Conservation (phyloP, 2,329 filamentous ascomycete species). For the Pseudocercospora pini-densiflorae region DNA sequence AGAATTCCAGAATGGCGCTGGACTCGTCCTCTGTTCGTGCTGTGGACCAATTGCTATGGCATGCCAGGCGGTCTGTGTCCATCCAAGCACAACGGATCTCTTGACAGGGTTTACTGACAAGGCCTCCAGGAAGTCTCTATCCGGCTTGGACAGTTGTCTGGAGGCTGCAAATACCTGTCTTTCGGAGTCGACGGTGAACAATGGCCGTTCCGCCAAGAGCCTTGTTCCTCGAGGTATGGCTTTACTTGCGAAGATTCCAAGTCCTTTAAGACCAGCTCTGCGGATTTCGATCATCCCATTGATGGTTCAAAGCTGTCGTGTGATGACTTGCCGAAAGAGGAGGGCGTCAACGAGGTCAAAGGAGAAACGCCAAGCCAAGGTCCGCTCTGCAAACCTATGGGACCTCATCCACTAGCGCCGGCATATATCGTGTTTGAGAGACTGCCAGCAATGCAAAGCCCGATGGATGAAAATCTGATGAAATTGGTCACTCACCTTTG, state of each 20-base stretch:
- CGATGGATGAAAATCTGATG: no score
- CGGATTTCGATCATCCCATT: slow-evolving; percentile 31
- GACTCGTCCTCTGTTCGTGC: background rate
- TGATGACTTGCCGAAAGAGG: slow-evolving; percentile 1
- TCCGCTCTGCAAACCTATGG: background rate
- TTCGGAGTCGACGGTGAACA: slow-evolving; percentile 38
- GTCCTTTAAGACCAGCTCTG: slow-evolving; percentile 41
- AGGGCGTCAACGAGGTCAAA: background rate
- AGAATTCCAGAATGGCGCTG: slow-evolving; percentile 4
- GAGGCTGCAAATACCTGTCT: slow-evolving; percentile 28
- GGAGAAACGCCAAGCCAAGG: background rate
- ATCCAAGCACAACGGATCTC: slow-evolving; percentile 17
- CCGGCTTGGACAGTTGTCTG: slow-evolving; percentile 29
- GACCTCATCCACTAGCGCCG: background rate
- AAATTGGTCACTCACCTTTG: no score
- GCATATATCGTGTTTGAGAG: background rate
- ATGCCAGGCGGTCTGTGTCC: slow-evolving; percentile 23
- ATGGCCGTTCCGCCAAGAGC: slow-evolving; percentile 47
- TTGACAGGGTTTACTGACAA: slow-evolving; percentile 19
- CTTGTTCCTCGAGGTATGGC: slow-evolving; percentile 47
- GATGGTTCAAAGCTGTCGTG: background rate
- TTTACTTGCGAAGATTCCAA: slow-evolving; percentile 46
- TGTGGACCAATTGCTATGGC: background rate
- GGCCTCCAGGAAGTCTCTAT: slow-evolving; percentile 18
- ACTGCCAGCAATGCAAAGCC: background rate